Evolutionary conservation across 1,284 basidiomycete species (phyloP).

Genomic region (Stereum hirsutum): DNA sequence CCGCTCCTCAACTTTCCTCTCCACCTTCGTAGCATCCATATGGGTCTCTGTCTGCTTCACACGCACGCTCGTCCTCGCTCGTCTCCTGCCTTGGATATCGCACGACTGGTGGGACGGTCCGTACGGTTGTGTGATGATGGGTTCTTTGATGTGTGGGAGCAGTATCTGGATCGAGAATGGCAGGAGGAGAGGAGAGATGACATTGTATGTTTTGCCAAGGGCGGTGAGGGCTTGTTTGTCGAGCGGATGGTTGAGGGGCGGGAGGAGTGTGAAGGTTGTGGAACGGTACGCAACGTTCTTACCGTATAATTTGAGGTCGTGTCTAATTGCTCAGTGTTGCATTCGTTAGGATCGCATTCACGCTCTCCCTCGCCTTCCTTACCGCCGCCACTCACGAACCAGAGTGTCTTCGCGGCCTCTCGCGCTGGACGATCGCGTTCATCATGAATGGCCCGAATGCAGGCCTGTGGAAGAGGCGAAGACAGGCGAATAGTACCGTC

Average conservation of each 20-base stretch:
- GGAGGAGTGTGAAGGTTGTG: conserved; percentile 26
- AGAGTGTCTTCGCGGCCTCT: conserved; percentile 57
- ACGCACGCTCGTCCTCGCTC: conserved; percentile 53
- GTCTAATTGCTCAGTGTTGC: conserved; percentile 15
- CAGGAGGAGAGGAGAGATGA: conserved; percentile 63
- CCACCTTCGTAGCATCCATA: conserved; percentile 59
- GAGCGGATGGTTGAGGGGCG: conserved; percentile 37
- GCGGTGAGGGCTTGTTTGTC: conserved; percentile 56
- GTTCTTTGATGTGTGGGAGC: conserved; percentile 62
- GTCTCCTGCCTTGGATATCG: conserved; percentile 51
- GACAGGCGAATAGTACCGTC: conserved; percentile 9
- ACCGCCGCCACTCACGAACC: conserved; percentile 54
- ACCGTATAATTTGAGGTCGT: conserved; percentile 5
- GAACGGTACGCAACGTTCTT: conserved; percentile 37
- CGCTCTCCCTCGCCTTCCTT: conserved; percentile 56
- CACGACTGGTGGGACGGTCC: conserved; percentile 75
- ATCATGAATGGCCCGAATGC: conserved; percentile 49
- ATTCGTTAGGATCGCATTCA: conserved; percentile 33
- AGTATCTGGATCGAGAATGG: conserved; percentile 72
- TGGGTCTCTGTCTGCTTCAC: conserved; percentile 62
- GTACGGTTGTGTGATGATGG: conserved; percentile 52
- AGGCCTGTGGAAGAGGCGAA: conserved; percentile 37
- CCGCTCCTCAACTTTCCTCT: conserved; percentile 63
- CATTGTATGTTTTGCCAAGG: conserved; percentile 65
- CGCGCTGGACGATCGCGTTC: conserved; percentile 60